These are phyloP conservation scores for Jimgerdemannia flammicorona DNA, from an alignment of 192 early-diverging fungal species.

Conservation along the genomic window DNA sequence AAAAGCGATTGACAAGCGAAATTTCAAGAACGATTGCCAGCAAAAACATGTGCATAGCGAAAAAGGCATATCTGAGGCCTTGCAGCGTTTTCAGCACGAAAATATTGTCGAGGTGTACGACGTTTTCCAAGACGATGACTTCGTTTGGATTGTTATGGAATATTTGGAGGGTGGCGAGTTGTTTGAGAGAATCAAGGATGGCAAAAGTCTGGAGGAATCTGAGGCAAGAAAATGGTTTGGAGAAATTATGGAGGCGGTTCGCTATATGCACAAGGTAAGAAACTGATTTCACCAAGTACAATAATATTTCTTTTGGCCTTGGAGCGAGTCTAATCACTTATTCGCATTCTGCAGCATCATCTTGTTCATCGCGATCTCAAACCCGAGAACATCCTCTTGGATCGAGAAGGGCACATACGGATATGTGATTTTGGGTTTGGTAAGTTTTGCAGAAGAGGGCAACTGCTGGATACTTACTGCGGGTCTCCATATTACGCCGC, in stretches of 20 bases:
- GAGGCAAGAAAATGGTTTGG: conserved; percentile 47
- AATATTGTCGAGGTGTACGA: conserved; percentile 54
- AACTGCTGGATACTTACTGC: conserved; percentile 64
- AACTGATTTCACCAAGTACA: neutral
- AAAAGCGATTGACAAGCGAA: conserved; percentile 53
- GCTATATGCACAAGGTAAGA: conserved; percentile 48
- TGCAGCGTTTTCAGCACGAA: conserved; percentile 37
- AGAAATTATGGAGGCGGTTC: conserved; percentile 48
- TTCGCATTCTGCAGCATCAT: conserved; percentile 35
- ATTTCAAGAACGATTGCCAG: conserved; percentile 52
- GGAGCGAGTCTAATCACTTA: neutral
- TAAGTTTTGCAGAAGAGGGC: conserved; percentile 42
- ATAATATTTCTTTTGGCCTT: neutral
- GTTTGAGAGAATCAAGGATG: conserved; percentile 53
- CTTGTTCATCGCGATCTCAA: conserved; percentile 61
- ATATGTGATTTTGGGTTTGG: conserved; percentile 66
- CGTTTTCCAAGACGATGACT: conserved; percentile 43
- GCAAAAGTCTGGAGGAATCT: conserved; percentile 37
- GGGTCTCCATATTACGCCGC: conserved; percentile 64
- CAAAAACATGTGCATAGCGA: conserved; percentile 44
- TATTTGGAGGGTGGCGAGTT: conserved; percentile 54
- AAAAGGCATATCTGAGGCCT: conserved; percentile 38
- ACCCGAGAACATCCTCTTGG: conserved; percentile 58
- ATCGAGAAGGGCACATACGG: conserved; percentile 41
- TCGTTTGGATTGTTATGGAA: conserved; percentile 59